Conservation (phyloP, 1,139 yeast species). For the Magnusiomyces clavatus region DNA sequence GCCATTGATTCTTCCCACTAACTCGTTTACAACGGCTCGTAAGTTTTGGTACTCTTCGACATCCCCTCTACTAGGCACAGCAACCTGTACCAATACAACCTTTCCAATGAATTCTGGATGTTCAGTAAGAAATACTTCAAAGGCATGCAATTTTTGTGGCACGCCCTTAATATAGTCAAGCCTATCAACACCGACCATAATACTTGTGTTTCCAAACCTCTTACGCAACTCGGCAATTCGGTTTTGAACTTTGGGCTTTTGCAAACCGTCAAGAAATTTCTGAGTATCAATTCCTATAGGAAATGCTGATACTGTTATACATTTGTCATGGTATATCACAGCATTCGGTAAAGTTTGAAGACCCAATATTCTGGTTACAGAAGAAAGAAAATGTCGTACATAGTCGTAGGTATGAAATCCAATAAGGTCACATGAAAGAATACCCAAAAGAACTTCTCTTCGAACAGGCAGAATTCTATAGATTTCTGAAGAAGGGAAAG, state of each 20-base stretch:
- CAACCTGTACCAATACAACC: constrained; percentile 91
- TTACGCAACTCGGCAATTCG: constrained; percentile 56
- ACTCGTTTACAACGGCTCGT: constrained; percentile 88
- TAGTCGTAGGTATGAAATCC: constrained; percentile 99
- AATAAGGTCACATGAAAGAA: constrained; percentile 84
- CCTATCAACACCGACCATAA: constrained; percentile 94
- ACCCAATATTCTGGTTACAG: constrained; percentile 80
- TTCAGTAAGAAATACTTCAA: constrained; percentile 82
- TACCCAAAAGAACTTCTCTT: constrained; percentile 85
- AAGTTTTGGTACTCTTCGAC: constrained; percentile 96
- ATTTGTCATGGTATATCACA: constrained; percentile 66
- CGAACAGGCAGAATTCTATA: constrained; percentile 93
- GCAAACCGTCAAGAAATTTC: constrained; percentile 74
- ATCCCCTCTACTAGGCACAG: constrained; percentile 96
- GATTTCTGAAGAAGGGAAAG: constrained; percentile 95
- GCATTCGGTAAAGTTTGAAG: constrained; percentile 89
- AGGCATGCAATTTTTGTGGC: constrained; percentile 93
- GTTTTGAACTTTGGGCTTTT: constrained; percentile 51
- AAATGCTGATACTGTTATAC: constrained; percentile 87
- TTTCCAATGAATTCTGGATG: constrained; percentile 99
- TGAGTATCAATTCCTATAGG: constrained; percentile 98
- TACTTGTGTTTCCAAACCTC: constrained; percentile 64
- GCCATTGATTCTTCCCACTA: constrained; percentile 95
- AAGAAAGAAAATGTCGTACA: constrained; percentile 92
- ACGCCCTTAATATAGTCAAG: constrained; percentile 95